Conservation (phyloP, 306 rosid species). For the Prunus salicina region DNA sequence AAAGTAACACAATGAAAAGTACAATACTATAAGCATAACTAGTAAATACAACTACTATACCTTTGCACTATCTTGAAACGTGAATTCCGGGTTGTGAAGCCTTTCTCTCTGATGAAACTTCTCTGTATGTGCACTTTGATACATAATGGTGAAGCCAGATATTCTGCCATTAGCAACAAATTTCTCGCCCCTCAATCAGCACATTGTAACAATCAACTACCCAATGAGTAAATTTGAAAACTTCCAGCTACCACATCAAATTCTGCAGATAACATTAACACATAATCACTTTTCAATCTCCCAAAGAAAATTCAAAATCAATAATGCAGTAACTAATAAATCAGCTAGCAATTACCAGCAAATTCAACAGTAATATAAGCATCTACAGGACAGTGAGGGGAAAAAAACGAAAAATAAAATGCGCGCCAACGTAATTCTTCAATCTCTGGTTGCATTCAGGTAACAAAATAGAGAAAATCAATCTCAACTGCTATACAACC, state of each 20-base stretch:
- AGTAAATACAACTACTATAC: conserved; percentile 25
- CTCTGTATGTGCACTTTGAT: conserved; percentile 46
- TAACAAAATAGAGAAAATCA: not conserved
- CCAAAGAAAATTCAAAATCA: not conserved
- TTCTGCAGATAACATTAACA: conserved; percentile 2
- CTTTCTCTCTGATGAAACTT: conserved; percentile 25
- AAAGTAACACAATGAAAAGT: not conserved
- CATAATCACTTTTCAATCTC: not conserved
- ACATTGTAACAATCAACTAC: conserved; percentile 30
- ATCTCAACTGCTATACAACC: not conserved
- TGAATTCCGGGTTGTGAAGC: conserved; percentile 19
- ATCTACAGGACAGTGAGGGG: not conserved
- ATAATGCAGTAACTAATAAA: not conserved
- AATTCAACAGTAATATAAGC: not conserved
- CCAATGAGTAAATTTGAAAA: conserved; percentile 20
- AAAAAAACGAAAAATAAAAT: not conserved
- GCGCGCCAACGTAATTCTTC: too few relatives aligned
- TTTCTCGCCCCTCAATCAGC: conserved; percentile 34
- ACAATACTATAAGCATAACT: not conserved
- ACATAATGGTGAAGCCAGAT: conserved; percentile 50
- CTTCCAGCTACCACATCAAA: conserved; percentile 19
- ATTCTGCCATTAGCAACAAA: conserved; percentile 58
- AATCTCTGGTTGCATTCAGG: too few relatives aligned
- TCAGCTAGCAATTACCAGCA: not conserved
- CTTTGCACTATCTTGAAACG: conserved; percentile 37